phyloP scores from a whole-genome alignment of 129 eudicot genomes.

The Lonicera japonica region DNA sequence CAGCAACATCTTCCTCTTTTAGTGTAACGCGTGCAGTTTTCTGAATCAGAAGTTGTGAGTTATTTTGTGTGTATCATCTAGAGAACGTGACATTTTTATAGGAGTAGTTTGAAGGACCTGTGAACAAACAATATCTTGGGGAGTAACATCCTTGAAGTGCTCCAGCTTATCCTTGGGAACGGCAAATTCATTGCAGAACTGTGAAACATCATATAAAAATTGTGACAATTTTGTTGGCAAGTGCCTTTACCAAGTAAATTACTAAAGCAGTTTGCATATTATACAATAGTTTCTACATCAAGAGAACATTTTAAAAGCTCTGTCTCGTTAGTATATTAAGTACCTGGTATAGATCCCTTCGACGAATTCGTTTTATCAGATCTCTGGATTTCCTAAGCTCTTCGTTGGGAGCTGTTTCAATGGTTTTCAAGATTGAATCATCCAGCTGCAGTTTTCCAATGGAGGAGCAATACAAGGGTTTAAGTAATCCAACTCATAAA shows the following conservation, averaged over 20 bases:
- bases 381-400: slow-evolving; percentile 83
- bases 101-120: slow-evolving; percentile 43
- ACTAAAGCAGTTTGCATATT: not conserved
- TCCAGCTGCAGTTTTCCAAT: slow-evolving; percentile 54
- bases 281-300: no score
- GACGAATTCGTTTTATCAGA: slow-evolving; percentile 56
- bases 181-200: slow-evolving; percentile 90
- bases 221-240: not conserved
- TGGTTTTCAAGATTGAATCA: slow-evolving; percentile 68
- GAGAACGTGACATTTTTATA: not conserved
- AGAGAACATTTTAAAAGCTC: not conserved
- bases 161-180: slow-evolving; percentile 86
- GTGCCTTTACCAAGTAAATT: not conserved
- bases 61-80: not conserved
- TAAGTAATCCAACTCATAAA: slow-evolving; percentile 4
- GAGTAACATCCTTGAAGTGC: slow-evolving; percentile 49
- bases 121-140: slow-evolving; percentile 78
- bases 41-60: slow-evolving; percentile 33
- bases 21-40: slow-evolving; percentile 33
- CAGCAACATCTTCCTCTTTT: slow-evolving; percentile 76
- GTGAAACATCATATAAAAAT: slow-evolving; percentile 7
- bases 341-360: slow-evolving; percentile 85
- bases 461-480: not conserved
- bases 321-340: not conserved
- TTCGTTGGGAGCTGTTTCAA: slow-evolving; percentile 48